Conservation (phyloP, 495 filamentous ascomycete genomes). For the Rhypophila decipiens region DNA sequence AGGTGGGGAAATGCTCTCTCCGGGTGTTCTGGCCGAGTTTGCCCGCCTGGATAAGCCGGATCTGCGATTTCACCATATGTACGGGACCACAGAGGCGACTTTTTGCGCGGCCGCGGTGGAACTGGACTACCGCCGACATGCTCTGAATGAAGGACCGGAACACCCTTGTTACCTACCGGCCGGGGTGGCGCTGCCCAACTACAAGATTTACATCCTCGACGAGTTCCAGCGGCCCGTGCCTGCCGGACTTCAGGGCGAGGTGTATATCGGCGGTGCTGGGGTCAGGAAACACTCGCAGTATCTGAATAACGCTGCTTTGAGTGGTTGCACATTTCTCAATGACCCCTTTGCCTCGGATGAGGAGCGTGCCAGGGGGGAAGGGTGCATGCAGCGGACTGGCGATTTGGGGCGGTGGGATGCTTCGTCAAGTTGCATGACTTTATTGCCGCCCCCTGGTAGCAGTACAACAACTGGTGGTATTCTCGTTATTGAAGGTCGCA, state of each 20-base stretch:
- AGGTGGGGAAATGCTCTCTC: conserved; percentile 18
- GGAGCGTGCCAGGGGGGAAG: conserved; percentile 25
- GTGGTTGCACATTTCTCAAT: conserved; percentile 24
- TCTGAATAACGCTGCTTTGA: conserved; percentile 17
- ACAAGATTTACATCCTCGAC: conserved; percentile 40
- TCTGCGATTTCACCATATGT: conserved; percentile 23
- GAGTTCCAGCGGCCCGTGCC: conserved; percentile 32
- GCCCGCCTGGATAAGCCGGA: conserved; percentile 2
- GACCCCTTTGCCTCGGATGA: conserved; percentile 21
- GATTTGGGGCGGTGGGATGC: conserved; percentile 26
- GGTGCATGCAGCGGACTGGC: conserved; percentile 33
- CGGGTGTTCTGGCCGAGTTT: conserved; percentile 11
- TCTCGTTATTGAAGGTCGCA: conserved; percentile 32
- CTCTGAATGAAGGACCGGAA: neutral
- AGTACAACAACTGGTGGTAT: too few species aligned
- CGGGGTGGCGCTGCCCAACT: conserved; percentile 23
- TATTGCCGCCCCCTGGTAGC: too few species aligned
- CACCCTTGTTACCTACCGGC: conserved; percentile 1
- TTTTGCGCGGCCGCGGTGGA: neutral
- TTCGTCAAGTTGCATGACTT: too few species aligned
- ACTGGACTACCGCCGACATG: neutral
- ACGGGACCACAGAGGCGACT: conserved; percentile 27
- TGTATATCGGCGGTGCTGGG: conserved; percentile 32
- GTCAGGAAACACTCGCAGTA: conserved; percentile 33
- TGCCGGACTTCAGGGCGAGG: conserved; percentile 25